phyloP scores from a whole-genome alignment of 2,329 filamentous ascomycete genomes.

The Pseudocercospora eumusae region DNA sequence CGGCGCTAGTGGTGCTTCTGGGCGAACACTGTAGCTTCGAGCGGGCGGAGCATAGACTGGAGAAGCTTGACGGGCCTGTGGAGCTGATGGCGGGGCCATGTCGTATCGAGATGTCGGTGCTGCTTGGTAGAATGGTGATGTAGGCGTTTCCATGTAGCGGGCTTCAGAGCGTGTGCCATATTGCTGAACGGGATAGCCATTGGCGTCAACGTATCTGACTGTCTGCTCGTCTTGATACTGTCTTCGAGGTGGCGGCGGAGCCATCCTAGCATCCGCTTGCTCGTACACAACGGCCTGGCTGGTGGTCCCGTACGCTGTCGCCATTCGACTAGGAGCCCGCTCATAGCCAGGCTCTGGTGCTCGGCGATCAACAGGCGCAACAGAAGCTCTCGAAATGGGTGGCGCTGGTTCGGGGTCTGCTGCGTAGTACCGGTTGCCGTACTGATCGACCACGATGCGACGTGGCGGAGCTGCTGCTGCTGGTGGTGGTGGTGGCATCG shows the following conservation, averaged over 20 bases:
- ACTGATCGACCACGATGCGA: conserved; percentile 76
- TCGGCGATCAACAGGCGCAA: conserved; percentile 43
- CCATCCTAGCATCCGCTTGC: conserved; percentile 39
- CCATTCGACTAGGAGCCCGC: conserved; percentile 56
- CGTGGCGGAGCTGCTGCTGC: conserved; percentile 46
- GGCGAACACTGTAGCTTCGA: conserved; percentile 41
- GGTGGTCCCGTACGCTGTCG: conserved; percentile 27
- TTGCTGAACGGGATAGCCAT: conserved; percentile 31
- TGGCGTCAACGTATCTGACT: conserved; percentile 35
- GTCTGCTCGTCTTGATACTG: conserved; percentile 28
- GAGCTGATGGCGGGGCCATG: conserved; percentile 26
- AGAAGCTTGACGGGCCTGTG: conserved; percentile 41
- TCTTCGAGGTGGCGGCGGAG: conserved; percentile 30
- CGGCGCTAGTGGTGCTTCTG: conserved; percentile 56
- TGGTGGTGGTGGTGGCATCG: conserved; percentile 51
- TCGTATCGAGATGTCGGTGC: conserved; percentile 23
- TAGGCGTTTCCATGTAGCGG: conserved; percentile 32
- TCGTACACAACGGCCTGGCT: conserved; percentile 43
- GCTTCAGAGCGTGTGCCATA: conserved; percentile 28
- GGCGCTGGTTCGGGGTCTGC: conserved; percentile 46
- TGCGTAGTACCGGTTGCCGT: conserved; percentile 76
- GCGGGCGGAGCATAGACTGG: conserved; percentile 30
- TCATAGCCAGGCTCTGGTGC: conserved; percentile 59
- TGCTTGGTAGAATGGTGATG: conserved; percentile 35
- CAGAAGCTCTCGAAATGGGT: conserved; percentile 52